phyloP scores from a whole-genome alignment of 805 yeast species.

The Candida suzukii region DNA sequence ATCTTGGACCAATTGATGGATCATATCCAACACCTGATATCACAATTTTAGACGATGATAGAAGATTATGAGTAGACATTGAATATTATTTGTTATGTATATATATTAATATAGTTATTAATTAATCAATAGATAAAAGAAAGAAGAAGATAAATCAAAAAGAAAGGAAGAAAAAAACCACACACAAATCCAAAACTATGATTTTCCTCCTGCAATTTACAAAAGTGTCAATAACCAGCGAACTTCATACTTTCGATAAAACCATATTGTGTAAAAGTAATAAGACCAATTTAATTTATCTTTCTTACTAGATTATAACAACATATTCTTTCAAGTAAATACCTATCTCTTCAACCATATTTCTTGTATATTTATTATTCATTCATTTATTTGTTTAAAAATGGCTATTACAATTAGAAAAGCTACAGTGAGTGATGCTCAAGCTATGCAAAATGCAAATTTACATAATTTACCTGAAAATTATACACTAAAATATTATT shows the following conservation, averaged over 20 bases:
- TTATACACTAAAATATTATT: conserved; percentile 84
- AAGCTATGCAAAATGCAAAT: conserved; percentile 94
- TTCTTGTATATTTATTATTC: too few species aligned
- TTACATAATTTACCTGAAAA: conserved; percentile 91
- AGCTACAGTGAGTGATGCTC: conserved; percentile 81
- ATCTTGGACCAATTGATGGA: conserved; percentile 22
- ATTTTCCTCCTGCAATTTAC: not conserved
- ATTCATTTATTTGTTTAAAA: too few species aligned
- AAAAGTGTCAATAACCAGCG: too few species aligned
- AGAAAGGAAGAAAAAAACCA: too few species aligned
- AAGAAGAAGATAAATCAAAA: too few species aligned
- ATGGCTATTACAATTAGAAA: conserved; percentile 86
- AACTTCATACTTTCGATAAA: not conserved
- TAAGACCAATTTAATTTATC: too few species aligned
- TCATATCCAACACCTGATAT: conserved; percentile 21
- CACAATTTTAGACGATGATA: conserved; percentile 8
- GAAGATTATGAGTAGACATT: conserved; percentile 11
- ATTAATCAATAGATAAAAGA: too few species aligned
- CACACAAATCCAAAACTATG: too few species aligned
- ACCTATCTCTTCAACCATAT: too few species aligned
- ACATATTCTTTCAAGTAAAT: too few species aligned
- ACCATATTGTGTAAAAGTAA: not conserved
- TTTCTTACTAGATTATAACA: too few species aligned
- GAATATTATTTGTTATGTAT: not conserved
- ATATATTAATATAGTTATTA: not conserved